Evolutionary conservation across 257 asterid genomes (phyloP).

Genomic region (Fraxinus cuspidata): DNA sequence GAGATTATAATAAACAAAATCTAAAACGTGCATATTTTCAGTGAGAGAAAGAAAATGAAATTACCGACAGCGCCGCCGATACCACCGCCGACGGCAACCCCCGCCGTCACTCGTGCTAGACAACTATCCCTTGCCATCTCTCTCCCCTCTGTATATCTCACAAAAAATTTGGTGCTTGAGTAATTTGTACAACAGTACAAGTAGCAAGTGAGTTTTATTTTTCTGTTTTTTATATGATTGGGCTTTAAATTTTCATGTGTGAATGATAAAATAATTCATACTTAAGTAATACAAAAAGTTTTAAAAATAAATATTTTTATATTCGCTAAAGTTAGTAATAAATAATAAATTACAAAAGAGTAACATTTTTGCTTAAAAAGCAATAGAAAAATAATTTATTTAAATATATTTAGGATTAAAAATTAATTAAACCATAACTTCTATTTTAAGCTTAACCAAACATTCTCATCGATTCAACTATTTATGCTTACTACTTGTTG

Average conservation of each 20-base stretch:
- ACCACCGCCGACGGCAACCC: conserved; percentile 78
- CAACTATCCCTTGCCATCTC: conserved; percentile 80
- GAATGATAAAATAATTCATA: too few relatives aligned
- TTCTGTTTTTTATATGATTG: neutral
- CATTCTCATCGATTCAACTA: too few relatives aligned
- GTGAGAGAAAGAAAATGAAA: neutral
- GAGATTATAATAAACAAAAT: neutral
- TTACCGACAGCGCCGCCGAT: conserved; percentile 87
- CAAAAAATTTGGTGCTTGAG: neutral
- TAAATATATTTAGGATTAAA: too few relatives aligned
- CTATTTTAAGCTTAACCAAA: too few relatives aligned
- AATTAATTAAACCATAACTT: too few relatives aligned
- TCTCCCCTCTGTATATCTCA: neutral
- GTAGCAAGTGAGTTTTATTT: neutral
- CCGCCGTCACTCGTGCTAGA: conserved; percentile 63
- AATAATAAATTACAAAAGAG: too few relatives aligned
- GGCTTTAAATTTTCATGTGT: neutral
- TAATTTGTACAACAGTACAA: neutral
- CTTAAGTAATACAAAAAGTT: too few relatives aligned
- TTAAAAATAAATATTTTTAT: too few relatives aligned
- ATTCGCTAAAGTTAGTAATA: too few relatives aligned
- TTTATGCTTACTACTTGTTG: too few relatives aligned
- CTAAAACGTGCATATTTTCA: neutral
- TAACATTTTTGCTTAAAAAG: too few relatives aligned
- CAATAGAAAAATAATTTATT: too few relatives aligned